Evolutionary conservation across 805 yeast species (phyloP).

Genomic region (Cyberlindnera subsufficiens): DNA sequence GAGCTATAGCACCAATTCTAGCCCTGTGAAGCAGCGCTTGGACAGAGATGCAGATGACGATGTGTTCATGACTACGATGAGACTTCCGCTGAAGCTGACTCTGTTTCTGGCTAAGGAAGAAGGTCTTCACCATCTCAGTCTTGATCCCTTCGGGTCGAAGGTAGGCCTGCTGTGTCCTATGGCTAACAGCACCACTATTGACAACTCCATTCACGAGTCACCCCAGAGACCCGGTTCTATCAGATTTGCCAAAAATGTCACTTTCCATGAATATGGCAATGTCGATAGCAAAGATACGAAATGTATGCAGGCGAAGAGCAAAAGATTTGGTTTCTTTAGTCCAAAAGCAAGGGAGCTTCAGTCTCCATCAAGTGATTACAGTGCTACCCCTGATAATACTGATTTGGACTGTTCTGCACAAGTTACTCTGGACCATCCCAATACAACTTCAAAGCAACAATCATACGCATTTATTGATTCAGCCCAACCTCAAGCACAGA

Average conservation of each 20-base stretch:
- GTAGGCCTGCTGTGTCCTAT: neutral
- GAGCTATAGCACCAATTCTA: neutral
- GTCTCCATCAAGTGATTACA: conserved; percentile 20
- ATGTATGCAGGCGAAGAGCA: neutral
- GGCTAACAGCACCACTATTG: neutral
- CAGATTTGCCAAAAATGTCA: conserved; percentile 3
- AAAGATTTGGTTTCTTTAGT: neutral
- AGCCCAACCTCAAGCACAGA: neutral
- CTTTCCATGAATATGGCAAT: conserved; percentile 1
- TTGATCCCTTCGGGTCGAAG: conserved; percentile 1
- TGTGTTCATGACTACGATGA: conserved; percentile 2
- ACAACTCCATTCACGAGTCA: neutral
- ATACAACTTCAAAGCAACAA: neutral
- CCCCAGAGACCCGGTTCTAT: conserved; percentile 1
- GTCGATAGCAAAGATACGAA: neutral
- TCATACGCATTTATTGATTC: neutral
- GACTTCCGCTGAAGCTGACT: neutral
- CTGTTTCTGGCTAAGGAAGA: too few species aligned
- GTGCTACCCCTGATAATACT: conserved; percentile 19
- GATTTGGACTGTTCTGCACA: neutral
- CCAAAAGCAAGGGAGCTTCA: neutral
- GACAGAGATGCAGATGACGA: conserved; percentile 3
- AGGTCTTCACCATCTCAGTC: neutral
- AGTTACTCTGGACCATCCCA: neutral
- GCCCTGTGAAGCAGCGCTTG: neutral